Conservation (phyloP, 306 rosid species). For the Inga oerstediana region DNA sequence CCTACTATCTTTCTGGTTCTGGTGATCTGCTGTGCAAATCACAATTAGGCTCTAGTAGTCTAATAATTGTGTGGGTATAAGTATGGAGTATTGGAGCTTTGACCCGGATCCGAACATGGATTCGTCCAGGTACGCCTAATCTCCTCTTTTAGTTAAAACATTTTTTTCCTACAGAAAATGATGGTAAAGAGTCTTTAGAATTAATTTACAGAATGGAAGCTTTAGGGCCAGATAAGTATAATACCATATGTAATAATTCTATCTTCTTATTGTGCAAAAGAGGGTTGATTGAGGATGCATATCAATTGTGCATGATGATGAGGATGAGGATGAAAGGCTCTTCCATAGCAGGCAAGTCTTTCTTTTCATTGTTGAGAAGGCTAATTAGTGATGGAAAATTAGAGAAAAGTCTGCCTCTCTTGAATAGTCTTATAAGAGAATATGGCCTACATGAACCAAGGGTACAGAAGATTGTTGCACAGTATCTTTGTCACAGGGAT, state of each 20-base stretch:
- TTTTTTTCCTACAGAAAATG: no score
- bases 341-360: constrained; percentile 54
- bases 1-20: no score
- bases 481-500: constrained; percentile 55
- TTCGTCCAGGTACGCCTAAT: no score
- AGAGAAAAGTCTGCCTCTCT: constrained; percentile 46
- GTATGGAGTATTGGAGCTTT: no score
- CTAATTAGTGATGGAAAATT: constrained; percentile 51
- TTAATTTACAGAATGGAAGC: constrained; percentile 55
- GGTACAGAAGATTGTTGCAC: constrained; percentile 50
- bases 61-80: no score
- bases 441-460: constrained; percentile 64
- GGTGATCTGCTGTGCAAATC: no score
- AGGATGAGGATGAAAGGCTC: constrained; percentile 37
- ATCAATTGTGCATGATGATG: constrained; percentile 39
- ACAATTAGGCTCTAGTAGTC: no score
- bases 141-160: no score
- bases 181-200: constrained; percentile 47
- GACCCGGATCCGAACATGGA: no score
- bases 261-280: constrained; percentile 64
- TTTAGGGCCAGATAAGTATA: constrained; percentile 44
- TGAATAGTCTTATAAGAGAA: constrained; percentile 64
- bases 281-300: constrained; percentile 60
- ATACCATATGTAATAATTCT: constrained; percentile 54
- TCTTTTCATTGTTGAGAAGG: constrained; percentile 58